A percentile compares a stretch with the other conserved stretches of the same genome.
Conservation (phyloP, 1,284 basidiomycete genomes). For the Sphaerobolus stellatus region DNA sequence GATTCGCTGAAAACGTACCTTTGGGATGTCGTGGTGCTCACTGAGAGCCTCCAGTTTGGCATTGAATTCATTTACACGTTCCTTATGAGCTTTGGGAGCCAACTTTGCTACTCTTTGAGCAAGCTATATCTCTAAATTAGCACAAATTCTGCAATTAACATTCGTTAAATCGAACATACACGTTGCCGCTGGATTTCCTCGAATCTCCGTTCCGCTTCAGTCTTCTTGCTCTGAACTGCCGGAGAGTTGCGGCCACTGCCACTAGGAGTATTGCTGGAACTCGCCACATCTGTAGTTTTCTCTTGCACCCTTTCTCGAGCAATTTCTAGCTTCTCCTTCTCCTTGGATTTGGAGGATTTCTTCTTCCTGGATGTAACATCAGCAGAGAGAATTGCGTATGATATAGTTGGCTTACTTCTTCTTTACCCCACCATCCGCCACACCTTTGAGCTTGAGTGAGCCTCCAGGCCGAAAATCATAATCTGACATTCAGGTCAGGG, state of each 20-base stretch:
- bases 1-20: conserved; percentile 45
- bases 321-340: conserved; percentile 15
- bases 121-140: conserved; percentile 47
- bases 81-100: conserved; percentile 91
- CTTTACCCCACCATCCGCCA: conserved; percentile 67
- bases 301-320: conserved; percentile 14
- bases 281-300: conserved; percentile 30
- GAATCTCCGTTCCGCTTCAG: conserved; percentile 87
- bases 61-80: conserved; percentile 92
- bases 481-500: conserved; percentile 59
- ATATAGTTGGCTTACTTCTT: conserved; percentile 67
- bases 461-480: conserved; percentile 87
- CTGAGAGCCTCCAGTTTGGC: conserved; percentile 83
- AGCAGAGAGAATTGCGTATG: neutral
- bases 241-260: conserved; percentile 57
- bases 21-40: conserved; percentile 93
- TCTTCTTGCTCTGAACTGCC: conserved; percentile 59
- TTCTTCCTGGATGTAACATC: conserved; percentile 62
- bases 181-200: conserved; percentile 82
- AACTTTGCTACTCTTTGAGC: conserved; percentile 78
- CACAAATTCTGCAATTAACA: neutral
- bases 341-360: conserved; percentile 70
- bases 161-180: conserved; percentile 52
- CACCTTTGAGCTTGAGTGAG: conserved; percentile 86
- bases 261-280: conserved; percentile 42